Evolutionary conservation across 345 rosid genomes (phyloP).

Genomic region (Reutealis trisperma): DNA sequence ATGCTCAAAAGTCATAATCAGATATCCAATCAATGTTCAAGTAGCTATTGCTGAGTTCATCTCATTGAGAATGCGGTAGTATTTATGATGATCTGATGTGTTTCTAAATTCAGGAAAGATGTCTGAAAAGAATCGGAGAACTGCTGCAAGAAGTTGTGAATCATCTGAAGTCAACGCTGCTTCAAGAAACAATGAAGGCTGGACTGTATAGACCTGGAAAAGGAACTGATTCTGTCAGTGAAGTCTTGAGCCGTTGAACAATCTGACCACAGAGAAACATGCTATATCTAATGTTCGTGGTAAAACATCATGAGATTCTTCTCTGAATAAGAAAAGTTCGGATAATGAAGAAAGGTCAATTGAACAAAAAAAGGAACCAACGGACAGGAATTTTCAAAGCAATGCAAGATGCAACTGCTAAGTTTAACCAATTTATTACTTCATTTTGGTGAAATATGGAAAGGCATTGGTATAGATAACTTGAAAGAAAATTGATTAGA

Average conservation of each 20-base stretch:
- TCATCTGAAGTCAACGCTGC: slow-evolving; percentile 76
- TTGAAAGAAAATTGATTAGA: neutral
- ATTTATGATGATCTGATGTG: slow-evolving; percentile 60
- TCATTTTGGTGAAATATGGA: neutral
- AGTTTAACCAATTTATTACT: neutral
- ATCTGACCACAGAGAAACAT: neutral
- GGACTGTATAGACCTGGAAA: slow-evolving; percentile 68
- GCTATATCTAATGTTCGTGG: neutral
- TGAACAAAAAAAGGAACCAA: neutral
- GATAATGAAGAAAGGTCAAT: neutral
- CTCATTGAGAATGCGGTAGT: slow-evolving; percentile 62
- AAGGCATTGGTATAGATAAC: neutral
- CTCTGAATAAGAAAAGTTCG: neutral
- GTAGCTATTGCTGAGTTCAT: slow-evolving; percentile 40
- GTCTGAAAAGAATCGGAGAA: slow-evolving; percentile 85
- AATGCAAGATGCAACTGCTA: no score
- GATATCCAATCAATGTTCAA: neutral
- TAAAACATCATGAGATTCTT: neutral
- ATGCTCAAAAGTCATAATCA: neutral
- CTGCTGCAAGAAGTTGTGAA: slow-evolving; percentile 81
- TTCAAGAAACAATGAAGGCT: slow-evolving; percentile 76
- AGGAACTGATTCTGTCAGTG: slow-evolving; percentile 3
- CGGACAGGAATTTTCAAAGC: neutral
- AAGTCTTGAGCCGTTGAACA: neutral
- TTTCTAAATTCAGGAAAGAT: slow-evolving; percentile 67